Evolutionary conservation across 2,329 filamentous ascomycete genomes (phyloP).

Genomic region (Xylaria hypoxylon): DNA sequence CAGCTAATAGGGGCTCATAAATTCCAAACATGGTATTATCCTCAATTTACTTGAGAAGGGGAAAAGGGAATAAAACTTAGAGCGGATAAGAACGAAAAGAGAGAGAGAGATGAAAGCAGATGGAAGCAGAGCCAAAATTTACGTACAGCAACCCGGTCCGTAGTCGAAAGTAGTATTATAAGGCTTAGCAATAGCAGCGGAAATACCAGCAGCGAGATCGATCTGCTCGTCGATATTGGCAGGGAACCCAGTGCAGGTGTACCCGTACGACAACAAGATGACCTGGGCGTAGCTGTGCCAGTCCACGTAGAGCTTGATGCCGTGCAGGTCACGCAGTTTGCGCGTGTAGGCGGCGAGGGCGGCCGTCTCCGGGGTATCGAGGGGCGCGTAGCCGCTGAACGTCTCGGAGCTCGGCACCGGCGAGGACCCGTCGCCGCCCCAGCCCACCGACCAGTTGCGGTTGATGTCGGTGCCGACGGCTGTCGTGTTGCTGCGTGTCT

Average conservation of each 20-base stretch:
- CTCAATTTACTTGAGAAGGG: background rate
- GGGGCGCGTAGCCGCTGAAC: conserved; percentile 56
- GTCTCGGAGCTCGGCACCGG: conserved; percentile 60
- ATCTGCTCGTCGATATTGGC: conserved; percentile 58
- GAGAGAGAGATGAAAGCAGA: background rate
- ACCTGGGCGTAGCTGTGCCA: conserved; percentile 69
- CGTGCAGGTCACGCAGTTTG: conserved; percentile 55
- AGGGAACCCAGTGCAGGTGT: conserved; percentile 60
- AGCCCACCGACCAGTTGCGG: conserved; percentile 64
- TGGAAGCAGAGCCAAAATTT: background rate
- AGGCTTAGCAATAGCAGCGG: conserved; percentile 50
- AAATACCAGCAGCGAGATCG: conserved; percentile 53
- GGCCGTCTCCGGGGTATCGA: conserved; percentile 61
- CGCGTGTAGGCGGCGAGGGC: conserved; percentile 61
- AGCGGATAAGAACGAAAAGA: no score
- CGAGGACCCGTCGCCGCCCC: conserved; percentile 58
- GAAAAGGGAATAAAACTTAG: background rate
- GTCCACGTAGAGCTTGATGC: conserved; percentile 68
- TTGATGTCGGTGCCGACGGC: conserved; percentile 65
- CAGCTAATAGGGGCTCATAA: no score
- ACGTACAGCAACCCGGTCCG: conserved; percentile 43
- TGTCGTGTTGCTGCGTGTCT: conserved; percentile 53
- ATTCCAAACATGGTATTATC: background rate
- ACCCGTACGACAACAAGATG: conserved; percentile 67
- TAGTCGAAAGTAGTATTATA: conserved; percentile 48